Evolutionary conservation across 331 rosid species (phyloP), one percentile per base, ranked within the genome.

Genomic region (Rhamnella rubrinervis): DNA sequence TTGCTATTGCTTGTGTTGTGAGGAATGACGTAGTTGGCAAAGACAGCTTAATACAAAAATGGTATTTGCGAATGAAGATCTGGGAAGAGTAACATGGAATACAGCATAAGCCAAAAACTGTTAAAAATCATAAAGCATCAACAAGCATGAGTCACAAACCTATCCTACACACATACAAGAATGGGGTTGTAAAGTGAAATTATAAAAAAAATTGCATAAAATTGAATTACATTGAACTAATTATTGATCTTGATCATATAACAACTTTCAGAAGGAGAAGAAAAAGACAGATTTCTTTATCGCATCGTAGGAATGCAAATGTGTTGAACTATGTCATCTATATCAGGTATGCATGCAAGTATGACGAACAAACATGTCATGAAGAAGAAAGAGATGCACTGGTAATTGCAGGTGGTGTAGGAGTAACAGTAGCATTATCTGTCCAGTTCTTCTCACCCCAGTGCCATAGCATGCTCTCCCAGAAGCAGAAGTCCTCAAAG

Each of bases 391-490:
- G 69, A 15, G 84, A 66, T 68, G 79, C 65, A 38, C 77, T 78
- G 37, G 74, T 73, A 44, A 71, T 52, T 31, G 71, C 67, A n/a
- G 85, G 83, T 35, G 82, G 60, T 28, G 81, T 56, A 61, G 79
- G 81, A 67, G 70, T 58, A 77, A 55, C 79, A 50, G 88, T 85
- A 58, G 89, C 80, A 74, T 90, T 88, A 71, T 88, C 92, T 61
- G 97, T 88, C 97, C 97, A 90, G 69, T 90, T 90, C 81, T 83
- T 90, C 9, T 88, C 97, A 61, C 97, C 97, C 96, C 96, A 88
- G 65, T 88, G 96, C 97, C 96, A 91, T 77, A 91, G 64, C 95
- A 88, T 91, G 83, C 92, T 86, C 83, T 91, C 96, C 96, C 96
- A 88, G 86, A 83, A 88, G 81, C 97, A 88, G 79, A 91, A 91